Conservation (phyloP, 805 yeast genomes). For the Hanseniaspora thailandica region DNA sequence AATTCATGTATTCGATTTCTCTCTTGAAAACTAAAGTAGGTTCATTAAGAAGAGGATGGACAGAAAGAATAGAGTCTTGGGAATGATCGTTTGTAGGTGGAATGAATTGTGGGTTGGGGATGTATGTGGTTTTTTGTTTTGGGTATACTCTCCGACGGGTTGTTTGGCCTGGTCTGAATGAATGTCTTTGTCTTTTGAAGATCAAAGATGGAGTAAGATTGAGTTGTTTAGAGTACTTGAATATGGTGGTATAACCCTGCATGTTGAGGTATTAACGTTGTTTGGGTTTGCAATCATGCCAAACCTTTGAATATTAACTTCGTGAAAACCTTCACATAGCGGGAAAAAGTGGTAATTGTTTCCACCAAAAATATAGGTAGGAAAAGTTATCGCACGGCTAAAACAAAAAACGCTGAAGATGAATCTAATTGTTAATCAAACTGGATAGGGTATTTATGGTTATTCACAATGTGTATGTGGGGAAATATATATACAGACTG, state of each 20-base stretch:
- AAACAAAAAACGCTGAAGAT: background rate
- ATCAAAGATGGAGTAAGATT: background rate
- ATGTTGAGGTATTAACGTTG: background rate
- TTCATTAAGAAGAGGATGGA: constrained; percentile 36
- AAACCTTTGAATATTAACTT: too few relatives aligned
- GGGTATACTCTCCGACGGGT: background rate
- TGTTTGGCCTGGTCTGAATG: constrained; percentile 5
- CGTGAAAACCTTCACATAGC: too few relatives aligned
- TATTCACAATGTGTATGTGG: too few relatives aligned
- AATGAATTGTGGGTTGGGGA: constrained; percentile 1
- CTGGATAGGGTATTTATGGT: background rate
- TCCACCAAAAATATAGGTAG: background rate
- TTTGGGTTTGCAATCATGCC: background rate
- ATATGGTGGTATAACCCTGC: background rate
- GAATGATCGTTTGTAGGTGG: background rate
- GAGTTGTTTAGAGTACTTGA: background rate
- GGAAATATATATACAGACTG: background rate
- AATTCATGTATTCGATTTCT: constrained; percentile 76
- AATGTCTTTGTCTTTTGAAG: background rate
- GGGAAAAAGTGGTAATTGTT: too few relatives aligned
- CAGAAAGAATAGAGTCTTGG: background rate
- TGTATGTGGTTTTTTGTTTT: background rate
- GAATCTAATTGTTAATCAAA: too few relatives aligned
- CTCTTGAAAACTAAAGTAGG: constrained; percentile 84
- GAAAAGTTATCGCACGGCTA: too few relatives aligned